Evolutionary conservation across 768 basidiomycete species (phyloP), one percentile per base, ranked within the genome.

Genomic region (Rickenella mellea): DNA sequence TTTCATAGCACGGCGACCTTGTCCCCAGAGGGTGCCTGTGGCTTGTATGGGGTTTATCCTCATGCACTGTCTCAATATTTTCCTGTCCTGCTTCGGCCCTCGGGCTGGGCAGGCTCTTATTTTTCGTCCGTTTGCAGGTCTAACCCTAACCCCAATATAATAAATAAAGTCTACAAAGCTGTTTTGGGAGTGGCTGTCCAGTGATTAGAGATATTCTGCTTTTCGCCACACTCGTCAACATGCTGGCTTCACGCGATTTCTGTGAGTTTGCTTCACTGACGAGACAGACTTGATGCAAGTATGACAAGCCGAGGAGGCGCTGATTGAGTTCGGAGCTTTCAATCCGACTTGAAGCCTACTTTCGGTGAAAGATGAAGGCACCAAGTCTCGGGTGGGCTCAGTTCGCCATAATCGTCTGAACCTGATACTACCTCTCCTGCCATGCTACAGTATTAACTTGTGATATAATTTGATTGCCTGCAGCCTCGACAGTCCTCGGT

Each of bases 51-150:
- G 73, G 45, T 74, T 74, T 73, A 67, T 76, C 78, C 68, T 69
- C 74, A 79, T 78, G 80, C 78, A 82, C 71, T 71, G 76, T 80
- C 78, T 68, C 52, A 80, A 81, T 81, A 81, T 82, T 82, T 82
- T 70, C 78, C 79, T 63, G 78, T 80, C 73, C 74, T 65, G 65
- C 70, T 70, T 67, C 54, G 70, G 74, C 74, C 76, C 72, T 74
- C 73, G 73, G 71, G 71, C 71, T 71, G 66, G 63, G 68, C 58
- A 60, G 70, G 70, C 69, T 62, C 37, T 55, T 48, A 57, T 58
- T 67, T 66, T 69, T 67, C 61, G 44, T 53, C 12, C 11, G 3
- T 45, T 2, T 14, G 45, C 0, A 2, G 6, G 37, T 19, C 63
- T 71, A 71, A 71, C 68, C 66, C 68, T 73, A 73, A 71, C 69